Conservation (phyloP, 75 land plant genomes). For the Pseudotsuga menziesii region DNA sequence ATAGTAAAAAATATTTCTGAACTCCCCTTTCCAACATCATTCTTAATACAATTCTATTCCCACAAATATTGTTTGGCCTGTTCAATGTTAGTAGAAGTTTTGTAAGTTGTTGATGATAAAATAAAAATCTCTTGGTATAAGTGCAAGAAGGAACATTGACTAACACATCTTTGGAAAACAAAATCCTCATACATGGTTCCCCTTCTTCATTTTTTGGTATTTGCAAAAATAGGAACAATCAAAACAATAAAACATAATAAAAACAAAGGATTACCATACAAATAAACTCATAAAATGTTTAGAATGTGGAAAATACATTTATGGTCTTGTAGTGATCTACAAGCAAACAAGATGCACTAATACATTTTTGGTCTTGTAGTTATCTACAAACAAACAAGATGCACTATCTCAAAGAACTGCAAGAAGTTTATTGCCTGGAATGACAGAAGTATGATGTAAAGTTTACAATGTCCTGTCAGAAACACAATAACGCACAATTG, state of each 20-base stretch:
- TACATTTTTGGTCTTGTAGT: too few species aligned
- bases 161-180: slow-evolving; percentile 74
- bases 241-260: slow-evolving; percentile 9
- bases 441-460: slow-evolving; percentile 79
- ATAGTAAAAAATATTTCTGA: neutral
- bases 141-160: slow-evolving; percentile 52
- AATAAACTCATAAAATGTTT: neutral
- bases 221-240: slow-evolving; percentile 44
- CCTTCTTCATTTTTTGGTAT: slow-evolving; percentile 97
- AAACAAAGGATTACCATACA: neutral
- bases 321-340: slow-evolving; percentile 67
- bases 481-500: neutral
- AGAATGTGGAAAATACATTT: slow-evolving; percentile 50
- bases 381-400: slow-evolving; percentile 80
- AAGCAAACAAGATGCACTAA: too few species aligned
- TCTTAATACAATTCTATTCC: neutral
- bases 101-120: neutral
- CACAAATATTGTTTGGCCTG: neutral
- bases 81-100: neutral
- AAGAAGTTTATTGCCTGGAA: slow-evolving; percentile 71
- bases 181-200: slow-evolving; percentile 89
- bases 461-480: neutral
- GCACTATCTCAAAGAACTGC: slow-evolving; percentile 90
- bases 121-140: slow-evolving; percentile 36
- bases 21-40: neutral